Conservation (phyloP, 75 land plant species). For the Picea sitchensis region DNA sequence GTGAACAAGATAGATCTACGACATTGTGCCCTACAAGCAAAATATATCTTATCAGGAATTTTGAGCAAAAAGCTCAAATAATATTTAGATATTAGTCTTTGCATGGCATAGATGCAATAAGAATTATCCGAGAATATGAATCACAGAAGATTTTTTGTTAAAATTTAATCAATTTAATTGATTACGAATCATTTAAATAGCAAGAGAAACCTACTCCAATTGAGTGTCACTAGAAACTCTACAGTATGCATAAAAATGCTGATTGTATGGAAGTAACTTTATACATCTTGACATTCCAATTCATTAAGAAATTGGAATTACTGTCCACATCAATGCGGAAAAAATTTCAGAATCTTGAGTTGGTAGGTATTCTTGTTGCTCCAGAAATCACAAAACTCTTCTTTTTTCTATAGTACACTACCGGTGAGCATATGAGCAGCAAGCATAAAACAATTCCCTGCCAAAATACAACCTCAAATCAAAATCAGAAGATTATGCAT, state of each 20-base stretch:
- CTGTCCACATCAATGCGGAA: not conserved
- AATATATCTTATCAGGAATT: not conserved
- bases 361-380: conserved; percentile 10
- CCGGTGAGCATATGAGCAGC: conserved; percentile 12
- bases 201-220: not conserved
- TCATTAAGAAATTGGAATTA: not conserved
- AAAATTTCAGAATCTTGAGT: conserved; percentile 8
- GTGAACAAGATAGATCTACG: not conserved
- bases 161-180: not conserved
- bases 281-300: not conserved
- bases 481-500: not conserved
- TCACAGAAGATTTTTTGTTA: not conserved
- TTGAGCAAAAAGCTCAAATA: not conserved
- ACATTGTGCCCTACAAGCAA: not conserved
- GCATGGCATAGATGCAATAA: not conserved
- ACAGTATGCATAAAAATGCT: not conserved
- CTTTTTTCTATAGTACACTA: conserved; percentile 17
- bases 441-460: conserved; percentile 16
- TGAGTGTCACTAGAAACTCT: not conserved
- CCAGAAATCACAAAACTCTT: conserved; percentile 5
- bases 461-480: not conserved
- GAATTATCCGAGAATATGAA: not conserved
- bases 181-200: not conserved
- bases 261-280: not conserved
- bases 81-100: not conserved